Percentiles rank a stretch among this genome's conserved stretches.
These are phyloP conservation scores for Trichoderma simmonsii DNA, from an alignment of 2,329 filamentous ascomycete genomes.

Conservation along the genomic window DNA sequence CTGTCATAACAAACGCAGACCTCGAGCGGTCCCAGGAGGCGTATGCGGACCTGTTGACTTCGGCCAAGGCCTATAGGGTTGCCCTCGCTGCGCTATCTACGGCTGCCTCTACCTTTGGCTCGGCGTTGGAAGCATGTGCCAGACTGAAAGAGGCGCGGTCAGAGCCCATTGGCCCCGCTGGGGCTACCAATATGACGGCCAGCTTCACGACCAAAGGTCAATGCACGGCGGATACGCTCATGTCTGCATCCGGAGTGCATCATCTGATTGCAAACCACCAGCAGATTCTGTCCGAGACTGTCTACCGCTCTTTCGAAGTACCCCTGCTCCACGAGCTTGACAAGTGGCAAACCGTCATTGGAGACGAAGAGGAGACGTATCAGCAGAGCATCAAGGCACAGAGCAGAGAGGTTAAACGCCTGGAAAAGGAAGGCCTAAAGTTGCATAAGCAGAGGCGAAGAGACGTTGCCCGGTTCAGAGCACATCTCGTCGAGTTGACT, in stretches of 20 bases:
- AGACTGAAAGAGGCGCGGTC: slow-evolving; percentile 64
- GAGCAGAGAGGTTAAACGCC: slow-evolving; percentile 57
- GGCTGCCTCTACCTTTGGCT: slow-evolving; percentile 61
- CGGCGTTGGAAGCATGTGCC: slow-evolving; percentile 65
- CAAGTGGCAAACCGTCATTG: slow-evolving; percentile 60
- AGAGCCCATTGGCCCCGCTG: slow-evolving; percentile 47
- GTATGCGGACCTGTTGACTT: slow-evolving; percentile 59
- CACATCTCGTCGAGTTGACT: slow-evolving; percentile 62
- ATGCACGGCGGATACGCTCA: slow-evolving; percentile 61
- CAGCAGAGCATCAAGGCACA: slow-evolving; percentile 52
- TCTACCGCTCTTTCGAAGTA: slow-evolving; percentile 66
- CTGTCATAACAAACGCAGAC: slow-evolving; percentile 61
- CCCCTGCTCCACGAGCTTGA: slow-evolving; percentile 68
- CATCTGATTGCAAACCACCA: slow-evolving; percentile 68
- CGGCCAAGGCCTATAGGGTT: slow-evolving; percentile 61
- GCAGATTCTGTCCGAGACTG: slow-evolving; percentile 66
- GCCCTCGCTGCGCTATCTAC: slow-evolving; percentile 59
- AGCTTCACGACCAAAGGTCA: slow-evolving; percentile 48
- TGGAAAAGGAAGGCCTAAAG: slow-evolving; percentile 64
- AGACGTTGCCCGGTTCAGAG: slow-evolving; percentile 60
- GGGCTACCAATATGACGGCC: slow-evolving; percentile 40
- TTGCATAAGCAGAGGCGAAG: slow-evolving; percentile 57
- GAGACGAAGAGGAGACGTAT: slow-evolving; percentile 63
- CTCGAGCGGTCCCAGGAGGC: slow-evolving; percentile 60
- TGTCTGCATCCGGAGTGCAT: slow-evolving; percentile 62